Evolutionary conservation across 78 protist species (phyloP).

Genomic region (Dictyostelium intermedium): DNA sequence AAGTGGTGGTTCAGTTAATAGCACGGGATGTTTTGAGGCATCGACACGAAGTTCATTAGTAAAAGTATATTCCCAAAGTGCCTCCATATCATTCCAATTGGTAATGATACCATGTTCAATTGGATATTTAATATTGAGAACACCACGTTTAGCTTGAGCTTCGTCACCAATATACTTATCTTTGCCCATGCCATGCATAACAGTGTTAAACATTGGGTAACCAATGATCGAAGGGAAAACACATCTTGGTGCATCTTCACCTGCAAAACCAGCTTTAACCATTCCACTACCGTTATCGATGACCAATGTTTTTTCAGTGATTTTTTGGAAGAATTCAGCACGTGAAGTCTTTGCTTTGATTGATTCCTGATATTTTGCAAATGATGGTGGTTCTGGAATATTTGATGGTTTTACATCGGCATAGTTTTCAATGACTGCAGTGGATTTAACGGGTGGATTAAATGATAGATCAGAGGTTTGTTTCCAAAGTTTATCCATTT

Average conservation of each 20-base stretch:
- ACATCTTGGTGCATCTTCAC: constrained; percentile 93
- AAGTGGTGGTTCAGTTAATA: constrained; percentile 98
- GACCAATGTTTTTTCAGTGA: constrained; percentile 76
- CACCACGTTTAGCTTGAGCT: constrained; percentile 94
- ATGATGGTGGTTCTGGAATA: constrained; percentile 7
- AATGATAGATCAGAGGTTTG: constrained; percentile 42
- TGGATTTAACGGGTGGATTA: neutral
- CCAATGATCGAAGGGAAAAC: constrained; percentile 87
- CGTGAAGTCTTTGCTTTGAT: neutral
- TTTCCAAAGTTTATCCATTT: constrained; percentile 66
- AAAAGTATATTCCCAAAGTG: constrained; percentile 98
- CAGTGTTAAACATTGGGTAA: constrained; percentile 79
- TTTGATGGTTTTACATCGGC: neutral
- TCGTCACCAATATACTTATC: constrained; percentile 94
- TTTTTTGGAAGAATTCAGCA: constrained; percentile 41
- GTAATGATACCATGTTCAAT: constrained; percentile 98
- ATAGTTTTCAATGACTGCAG: constrained; percentile 1
- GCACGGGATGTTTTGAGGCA: constrained; percentile 97
- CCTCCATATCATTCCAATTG: constrained; percentile 94
- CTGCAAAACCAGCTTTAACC: constrained; percentile 97
- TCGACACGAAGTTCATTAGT: constrained; percentile 96
- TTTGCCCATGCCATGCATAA: constrained; percentile 85
- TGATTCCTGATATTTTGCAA: neutral
- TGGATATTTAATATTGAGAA: constrained; percentile 92
- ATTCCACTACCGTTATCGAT: constrained; percentile 97